These are phyloP conservation scores for Fraxinus nigra DNA, from an alignment of 305 asterid genomes.

Conservation along the genomic window DNA sequence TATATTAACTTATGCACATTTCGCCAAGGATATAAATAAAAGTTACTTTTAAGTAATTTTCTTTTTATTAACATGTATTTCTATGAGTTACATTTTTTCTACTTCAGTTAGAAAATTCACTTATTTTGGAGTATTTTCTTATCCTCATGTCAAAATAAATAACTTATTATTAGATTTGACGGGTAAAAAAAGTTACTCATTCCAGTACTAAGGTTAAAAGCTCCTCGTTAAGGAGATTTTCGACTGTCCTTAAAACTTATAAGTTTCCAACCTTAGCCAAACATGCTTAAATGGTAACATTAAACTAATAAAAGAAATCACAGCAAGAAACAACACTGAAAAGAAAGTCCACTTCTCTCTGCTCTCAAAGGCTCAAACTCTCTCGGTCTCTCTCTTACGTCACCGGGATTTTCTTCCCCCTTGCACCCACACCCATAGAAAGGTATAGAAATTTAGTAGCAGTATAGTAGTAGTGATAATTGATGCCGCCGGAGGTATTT, in stretches of 20 bases:
- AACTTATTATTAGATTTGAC: not conserved
- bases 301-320: not conserved
- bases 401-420: not conserved
- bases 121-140: not conserved
- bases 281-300: not conserved
- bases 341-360: not conserved
- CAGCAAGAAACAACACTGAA: not conserved
- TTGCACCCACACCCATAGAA: not conserved
- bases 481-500: conserved; percentile 65
- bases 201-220: not conserved
- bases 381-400: not conserved
- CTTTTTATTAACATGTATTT: no score
- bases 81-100: not conserved
- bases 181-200: not conserved
- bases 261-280: not conserved
- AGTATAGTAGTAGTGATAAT: conserved; percentile 9
- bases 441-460: not conserved
- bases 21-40: no score
- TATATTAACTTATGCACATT: not conserved
- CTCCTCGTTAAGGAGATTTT: not conserved
- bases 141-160: not conserved
- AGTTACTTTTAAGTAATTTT: not conserved
- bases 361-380: not conserved
- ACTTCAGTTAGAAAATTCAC: not conserved
- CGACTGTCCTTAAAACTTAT: not conserved